Evolutionary conservation across 768 basidiomycete genomes (phyloP).

Genomic region (Podaxis carcinomalis): DNA sequence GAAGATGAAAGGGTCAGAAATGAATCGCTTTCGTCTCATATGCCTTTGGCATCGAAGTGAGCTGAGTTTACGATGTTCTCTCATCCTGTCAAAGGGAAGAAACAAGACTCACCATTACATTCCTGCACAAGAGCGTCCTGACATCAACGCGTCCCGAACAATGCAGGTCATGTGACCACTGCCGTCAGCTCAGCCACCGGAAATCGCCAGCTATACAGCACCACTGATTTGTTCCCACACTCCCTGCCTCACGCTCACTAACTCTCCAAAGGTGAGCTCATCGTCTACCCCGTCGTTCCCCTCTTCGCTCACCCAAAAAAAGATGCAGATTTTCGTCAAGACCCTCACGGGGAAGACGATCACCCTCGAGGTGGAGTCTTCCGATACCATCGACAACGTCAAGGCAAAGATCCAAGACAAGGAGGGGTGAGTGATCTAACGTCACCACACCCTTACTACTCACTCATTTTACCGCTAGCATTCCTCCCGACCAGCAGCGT

Average conservation of each 20-base stretch:
- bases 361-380: conserved; percentile 97
- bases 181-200: conserved; percentile 39
- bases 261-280: conserved; percentile 29
- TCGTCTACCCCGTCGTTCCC: conserved; percentile 11
- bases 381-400: conserved; percentile 95
- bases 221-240: conserved; percentile 23
- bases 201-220: conserved; percentile 24
- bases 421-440: conserved; percentile 39
- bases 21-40: conserved; percentile 50
- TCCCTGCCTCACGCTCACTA: conserved; percentile 15
- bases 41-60: conserved; percentile 56
- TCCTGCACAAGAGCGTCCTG: background rate
- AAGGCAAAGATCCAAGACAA: conserved; percentile 69
- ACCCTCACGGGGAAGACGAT: conserved; percentile 97
- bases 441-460: conserved; percentile 1
- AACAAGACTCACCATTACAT: conserved; percentile 10
- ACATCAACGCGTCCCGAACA: too few species aligned
- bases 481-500: conserved; percentile 93
- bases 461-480: conserved; percentile 36
- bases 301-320: conserved; percentile 13
- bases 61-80: conserved; percentile 46
- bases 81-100: conserved; percentile 18
- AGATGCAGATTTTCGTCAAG: conserved; percentile 59
- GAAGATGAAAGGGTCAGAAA: conserved; percentile 28
- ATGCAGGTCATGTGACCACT: conserved; percentile 20